phyloP scores from a whole-genome alignment of 495 filamentous ascomycete genomes.

The Trichocladium uniseriatum region DNA sequence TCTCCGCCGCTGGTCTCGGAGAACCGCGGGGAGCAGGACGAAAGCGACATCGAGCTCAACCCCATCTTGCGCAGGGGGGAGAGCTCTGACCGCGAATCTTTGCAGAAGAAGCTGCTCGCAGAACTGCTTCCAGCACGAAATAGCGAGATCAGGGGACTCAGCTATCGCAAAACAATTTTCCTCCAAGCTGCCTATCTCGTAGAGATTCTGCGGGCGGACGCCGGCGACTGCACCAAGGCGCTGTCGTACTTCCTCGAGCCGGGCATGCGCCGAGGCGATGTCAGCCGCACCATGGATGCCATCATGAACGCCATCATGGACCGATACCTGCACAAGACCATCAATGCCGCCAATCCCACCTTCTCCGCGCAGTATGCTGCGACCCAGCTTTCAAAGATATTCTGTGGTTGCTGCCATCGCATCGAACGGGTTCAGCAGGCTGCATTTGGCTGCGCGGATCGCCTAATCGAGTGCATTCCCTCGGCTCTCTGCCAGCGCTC shows the following conservation, averaged over 20 bases:
- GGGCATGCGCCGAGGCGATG: constrained; percentile 64
- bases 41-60: constrained; percentile 93
- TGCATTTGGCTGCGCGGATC: constrained; percentile 71
- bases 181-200: constrained; percentile 78
- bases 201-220: constrained; percentile 70
- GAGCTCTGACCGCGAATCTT: constrained; percentile 60
- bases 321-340: constrained; percentile 61
- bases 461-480: constrained; percentile 71
- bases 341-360: constrained; percentile 56
- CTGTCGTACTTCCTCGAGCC: constrained; percentile 88
- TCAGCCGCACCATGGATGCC: constrained; percentile 78
- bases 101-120: constrained; percentile 70
- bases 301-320: constrained; percentile 66
- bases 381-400: constrained; percentile 72
- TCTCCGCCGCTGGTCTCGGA: constrained; percentile 78
- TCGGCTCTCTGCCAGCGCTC: constrained; percentile 82
- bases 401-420: constrained; percentile 83
- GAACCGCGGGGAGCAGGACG: constrained; percentile 72
- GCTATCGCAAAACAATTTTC: constrained; percentile 83
- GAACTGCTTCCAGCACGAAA: constrained; percentile 64
- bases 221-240: constrained; percentile 79
- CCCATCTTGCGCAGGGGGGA: constrained; percentile 77
- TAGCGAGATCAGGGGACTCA: constrained; percentile 65
- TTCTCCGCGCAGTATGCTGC: constrained; percentile 84
- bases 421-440: constrained; percentile 81